Evolutionary conservation across 78 protist species (phyloP).

Genomic region (Kipferlia bialata): DNA sequence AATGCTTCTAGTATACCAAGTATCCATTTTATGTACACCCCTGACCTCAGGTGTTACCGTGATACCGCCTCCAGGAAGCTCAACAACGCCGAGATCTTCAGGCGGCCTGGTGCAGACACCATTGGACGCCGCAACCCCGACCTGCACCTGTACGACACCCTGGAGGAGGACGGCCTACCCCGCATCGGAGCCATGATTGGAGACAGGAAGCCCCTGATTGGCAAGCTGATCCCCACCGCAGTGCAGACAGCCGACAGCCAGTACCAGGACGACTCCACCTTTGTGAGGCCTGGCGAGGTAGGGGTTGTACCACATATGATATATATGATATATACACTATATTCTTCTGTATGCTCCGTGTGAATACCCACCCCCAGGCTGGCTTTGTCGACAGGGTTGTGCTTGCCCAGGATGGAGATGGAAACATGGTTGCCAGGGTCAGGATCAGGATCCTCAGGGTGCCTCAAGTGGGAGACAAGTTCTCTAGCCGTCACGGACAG

Average conservation of each 20-base stretch:
- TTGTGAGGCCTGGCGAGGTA: neutral
- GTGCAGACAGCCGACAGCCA: neutral
- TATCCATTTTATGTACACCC: neutral
- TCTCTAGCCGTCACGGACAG: conserved; percentile 99
- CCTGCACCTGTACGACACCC: too few species aligned
- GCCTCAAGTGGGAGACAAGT: conserved; percentile 99
- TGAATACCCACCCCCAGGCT: too few species aligned
- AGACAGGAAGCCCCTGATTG: neutral
- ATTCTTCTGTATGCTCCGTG: too few species aligned
- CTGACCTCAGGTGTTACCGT: conserved; percentile 21
- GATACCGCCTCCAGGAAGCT: conserved; percentile 10
- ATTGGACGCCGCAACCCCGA: neutral
- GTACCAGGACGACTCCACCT: neutral
- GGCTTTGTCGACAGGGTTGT: conserved; percentile 41
- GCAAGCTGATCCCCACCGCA: neutral
- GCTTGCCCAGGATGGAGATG: conserved; percentile 58
- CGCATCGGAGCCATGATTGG: too few species aligned
- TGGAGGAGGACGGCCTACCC: too few species aligned
- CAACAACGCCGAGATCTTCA: neutral
- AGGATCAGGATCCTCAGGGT: conserved; percentile 71
- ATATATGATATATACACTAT: too few species aligned
- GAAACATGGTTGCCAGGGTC: conserved; percentile 71
- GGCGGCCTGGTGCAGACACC: neutral
- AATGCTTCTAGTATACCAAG: neutral
- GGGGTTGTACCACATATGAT: too few species aligned